Percentiles rank a stretch among this genome's conserved stretches.
Evolutionary conservation across 2,329 filamentous ascomycete genomes (phyloP).

Genomic region (Scolecobasidium constrictum): DNA sequence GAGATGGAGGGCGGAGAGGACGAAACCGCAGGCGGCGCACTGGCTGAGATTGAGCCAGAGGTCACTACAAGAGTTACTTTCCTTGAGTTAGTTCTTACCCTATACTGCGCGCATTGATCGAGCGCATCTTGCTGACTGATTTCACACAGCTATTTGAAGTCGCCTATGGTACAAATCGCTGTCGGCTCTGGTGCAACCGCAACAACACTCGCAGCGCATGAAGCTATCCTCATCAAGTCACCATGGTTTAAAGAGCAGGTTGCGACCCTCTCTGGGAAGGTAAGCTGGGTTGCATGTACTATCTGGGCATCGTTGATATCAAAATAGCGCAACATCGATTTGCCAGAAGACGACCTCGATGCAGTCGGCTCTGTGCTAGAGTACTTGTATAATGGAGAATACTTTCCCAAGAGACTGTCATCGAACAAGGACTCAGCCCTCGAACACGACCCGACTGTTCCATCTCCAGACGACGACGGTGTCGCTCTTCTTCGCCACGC

Average conservation of each 20-base stretch:
- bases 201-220: conserved; percentile 65
- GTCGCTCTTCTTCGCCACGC: conserved; percentile 80
- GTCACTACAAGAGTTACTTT: conserved; percentile 30
- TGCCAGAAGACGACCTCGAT: conserved; percentile 57
- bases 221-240: conserved; percentile 62
- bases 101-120: background rate
- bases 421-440: conserved; percentile 55
- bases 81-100: conserved; percentile 28
- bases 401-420: conserved; percentile 57
- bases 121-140: background rate
- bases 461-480: conserved; percentile 63
- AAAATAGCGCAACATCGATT: conserved; percentile 55
- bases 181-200: conserved; percentile 42
- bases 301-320: background rate
- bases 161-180: conserved; percentile 35
- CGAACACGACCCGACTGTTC: conserved; percentile 55
- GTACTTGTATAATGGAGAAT: conserved; percentile 76
- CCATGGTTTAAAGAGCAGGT: conserved; percentile 61
- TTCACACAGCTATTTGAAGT: conserved; percentile 33
- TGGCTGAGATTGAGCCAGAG: conserved; percentile 33
- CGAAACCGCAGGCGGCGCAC: conserved; percentile 5
- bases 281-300: background rate
- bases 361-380: conserved; percentile 72
- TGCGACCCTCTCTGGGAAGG: conserved; percentile 18
- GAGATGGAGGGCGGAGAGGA: conserved; percentile 3